Percentiles rank a stretch among this genome's conserved stretches.
Evolutionary conservation across 1,139 yeast genomes (phyloP).

Genomic region (Candida neerlandica): DNA sequence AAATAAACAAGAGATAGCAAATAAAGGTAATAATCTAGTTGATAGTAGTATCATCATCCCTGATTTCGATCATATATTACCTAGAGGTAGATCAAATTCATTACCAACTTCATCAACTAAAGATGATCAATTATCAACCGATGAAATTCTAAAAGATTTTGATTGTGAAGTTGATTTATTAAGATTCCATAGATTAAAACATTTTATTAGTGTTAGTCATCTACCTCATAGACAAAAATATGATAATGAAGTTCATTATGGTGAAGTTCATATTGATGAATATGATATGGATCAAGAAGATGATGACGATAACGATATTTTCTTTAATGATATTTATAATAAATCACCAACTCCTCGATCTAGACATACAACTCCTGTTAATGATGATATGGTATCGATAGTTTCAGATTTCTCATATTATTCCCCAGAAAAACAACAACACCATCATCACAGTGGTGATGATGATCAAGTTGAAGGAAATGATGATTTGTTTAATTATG

Average conservation of each 20-base stretch:
- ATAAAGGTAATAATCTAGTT: neutral
- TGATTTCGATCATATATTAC: conserved; percentile 17
- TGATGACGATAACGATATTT: conserved; percentile 8
- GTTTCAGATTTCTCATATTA: conserved; percentile 31
- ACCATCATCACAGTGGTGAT: neutral
- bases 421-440: conserved; percentile 22
- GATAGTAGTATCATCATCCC: conserved; percentile 18
- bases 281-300: neutral
- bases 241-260: neutral
- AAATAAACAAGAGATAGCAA: neutral
- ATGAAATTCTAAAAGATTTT: conserved; percentile 16
- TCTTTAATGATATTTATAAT: conserved; percentile 13
- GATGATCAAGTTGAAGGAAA: conserved; percentile 10
- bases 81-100: conserved; percentile 24
- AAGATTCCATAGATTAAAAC: conserved; percentile 26
- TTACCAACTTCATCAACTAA: conserved; percentile 21
- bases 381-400: conserved; percentile 26
- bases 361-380: conserved; percentile 7
- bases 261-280: conserved; percentile 1
- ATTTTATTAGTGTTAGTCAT: conserved; percentile 23
- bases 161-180: conserved; percentile 21
- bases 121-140: conserved; percentile 10
- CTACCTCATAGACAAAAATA: conserved; percentile 10
- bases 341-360: conserved; percentile 16
- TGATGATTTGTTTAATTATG: conserved; percentile 19